These are phyloP conservation scores for Gautieria morchelliformis DNA, from an alignment of 768 basidiomycete species.

Conservation along the genomic window DNA sequence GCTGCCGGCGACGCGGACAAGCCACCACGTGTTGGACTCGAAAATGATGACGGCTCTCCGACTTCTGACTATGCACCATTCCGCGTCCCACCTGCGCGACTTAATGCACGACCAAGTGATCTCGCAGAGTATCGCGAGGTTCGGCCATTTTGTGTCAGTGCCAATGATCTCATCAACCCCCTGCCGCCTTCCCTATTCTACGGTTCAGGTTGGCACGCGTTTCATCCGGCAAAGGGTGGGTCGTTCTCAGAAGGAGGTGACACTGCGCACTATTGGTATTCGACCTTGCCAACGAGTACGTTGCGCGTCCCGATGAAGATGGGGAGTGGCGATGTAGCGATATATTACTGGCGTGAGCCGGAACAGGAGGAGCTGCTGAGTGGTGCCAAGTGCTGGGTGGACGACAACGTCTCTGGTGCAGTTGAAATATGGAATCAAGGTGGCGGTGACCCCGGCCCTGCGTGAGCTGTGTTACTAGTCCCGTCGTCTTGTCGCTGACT, in stretches of 20 bases:
- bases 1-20: constrained; percentile 9
- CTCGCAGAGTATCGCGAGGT: constrained; percentile 65
- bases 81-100: constrained; percentile 62
- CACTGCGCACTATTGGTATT: constrained; percentile 84
- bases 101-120: constrained; percentile 43
- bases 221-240: constrained; percentile 49
- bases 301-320: constrained; percentile 77
- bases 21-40: constrained; percentile 3
- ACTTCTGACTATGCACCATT: constrained; percentile 25
- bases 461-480: constrained; percentile 36
- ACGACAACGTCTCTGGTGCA: constrained; percentile 82
- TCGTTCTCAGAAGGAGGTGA: constrained; percentile 28
- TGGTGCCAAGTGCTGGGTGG: constrained; percentile 90
- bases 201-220: constrained; percentile 83
- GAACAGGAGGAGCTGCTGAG: constrained; percentile 44
- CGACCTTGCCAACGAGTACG: constrained; percentile 73
- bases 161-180: constrained; percentile 98
- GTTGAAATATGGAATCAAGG: constrained; percentile 71
- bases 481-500: neutral
- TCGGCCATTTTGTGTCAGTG: constrained; percentile 84
- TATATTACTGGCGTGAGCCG: constrained; percentile 75
- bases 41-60: constrained; percentile 1
- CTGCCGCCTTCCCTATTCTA: constrained; percentile 90
- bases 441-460: constrained; percentile 47
- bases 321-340: constrained; percentile 84